Conservation (phyloP, 129 eudicot species). For the Scalesia atractyloides region DNA sequence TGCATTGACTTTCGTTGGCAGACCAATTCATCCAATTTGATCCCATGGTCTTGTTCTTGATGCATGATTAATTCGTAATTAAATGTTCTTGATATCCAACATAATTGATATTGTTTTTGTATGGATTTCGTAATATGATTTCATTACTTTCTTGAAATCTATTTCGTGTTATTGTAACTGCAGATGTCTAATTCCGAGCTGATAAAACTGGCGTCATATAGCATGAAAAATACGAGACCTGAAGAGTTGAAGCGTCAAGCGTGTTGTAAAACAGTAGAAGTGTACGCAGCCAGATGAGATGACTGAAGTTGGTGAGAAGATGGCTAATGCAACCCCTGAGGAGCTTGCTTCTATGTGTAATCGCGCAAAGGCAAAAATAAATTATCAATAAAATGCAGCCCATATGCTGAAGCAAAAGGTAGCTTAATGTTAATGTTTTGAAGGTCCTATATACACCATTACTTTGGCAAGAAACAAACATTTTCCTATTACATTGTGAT, state of each 20-base stretch:
- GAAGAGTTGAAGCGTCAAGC: constrained; percentile 74
- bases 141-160: neutral
- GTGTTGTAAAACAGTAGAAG: constrained; percentile 92
- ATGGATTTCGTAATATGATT: too few relatives aligned
- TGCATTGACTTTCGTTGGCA: too few relatives aligned
- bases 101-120: too few relatives aligned
- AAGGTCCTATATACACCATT: neutral
- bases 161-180: constrained; percentile 15
- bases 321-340: constrained; percentile 92
- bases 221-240: constrained; percentile 84
- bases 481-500: neutral
- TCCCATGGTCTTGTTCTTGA: too few relatives aligned
- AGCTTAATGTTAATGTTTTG: constrained; percentile 3
- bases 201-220: constrained; percentile 85
- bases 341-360: constrained; percentile 79
- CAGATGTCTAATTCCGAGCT: constrained; percentile 98
- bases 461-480: neutral
- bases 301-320: constrained; percentile 87
- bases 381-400: constrained; percentile 73
- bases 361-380: constrained; percentile 70
- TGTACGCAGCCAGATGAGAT: constrained; percentile 81
- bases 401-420: constrained; percentile 93
- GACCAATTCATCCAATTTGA: too few relatives aligned
- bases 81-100: too few relatives aligned
- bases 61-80: too few relatives aligned